Evolutionary conservation across 169 alveolate species (phyloP).

Genomic region (Eimeria necatrix): DNA sequence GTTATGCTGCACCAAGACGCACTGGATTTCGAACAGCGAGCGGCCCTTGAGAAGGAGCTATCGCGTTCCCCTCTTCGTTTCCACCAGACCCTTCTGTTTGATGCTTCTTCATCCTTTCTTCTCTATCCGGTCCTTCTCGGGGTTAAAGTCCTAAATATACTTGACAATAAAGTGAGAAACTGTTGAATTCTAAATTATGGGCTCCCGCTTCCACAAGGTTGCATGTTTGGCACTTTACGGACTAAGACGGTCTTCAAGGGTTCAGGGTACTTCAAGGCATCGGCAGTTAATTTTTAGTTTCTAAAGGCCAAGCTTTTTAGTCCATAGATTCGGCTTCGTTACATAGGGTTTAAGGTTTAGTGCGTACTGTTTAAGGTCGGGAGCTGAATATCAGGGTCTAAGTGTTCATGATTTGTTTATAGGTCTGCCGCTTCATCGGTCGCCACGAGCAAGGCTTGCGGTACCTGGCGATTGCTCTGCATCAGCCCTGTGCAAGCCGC

Average conservation of each 20-base stretch:
- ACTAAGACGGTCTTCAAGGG: not conserved
- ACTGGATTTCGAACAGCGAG: slow-evolving; percentile 94
- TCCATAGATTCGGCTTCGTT: too few relatives aligned
- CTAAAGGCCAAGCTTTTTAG: too few relatives aligned
- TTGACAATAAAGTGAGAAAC: slow-evolving; percentile 84
- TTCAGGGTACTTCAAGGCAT: too few relatives aligned
- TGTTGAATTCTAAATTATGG: not conserved
- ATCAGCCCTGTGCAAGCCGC: slow-evolving; percentile 83
- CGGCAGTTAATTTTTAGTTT: too few relatives aligned
- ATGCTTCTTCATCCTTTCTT: slow-evolving; percentile 95
- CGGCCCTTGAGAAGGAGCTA: slow-evolving; percentile 94
- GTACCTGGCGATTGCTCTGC: slow-evolving; percentile 85
- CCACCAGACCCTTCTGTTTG: slow-evolving; percentile 92
- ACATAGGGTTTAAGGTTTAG: slow-evolving; percentile 35
- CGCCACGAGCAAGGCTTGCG: slow-evolving; percentile 87
- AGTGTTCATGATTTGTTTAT: not conserved
- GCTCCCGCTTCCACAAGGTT: too few relatives aligned
- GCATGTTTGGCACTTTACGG: not conserved
- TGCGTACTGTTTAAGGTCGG: not conserved
- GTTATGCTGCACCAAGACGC: slow-evolving; percentile 91
- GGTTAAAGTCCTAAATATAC: slow-evolving; percentile 92
- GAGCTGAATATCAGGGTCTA: not conserved
- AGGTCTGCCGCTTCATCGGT: slow-evolving; percentile 88
- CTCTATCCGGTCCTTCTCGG: slow-evolving; percentile 96
- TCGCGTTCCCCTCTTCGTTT: slow-evolving; percentile 87